Conservation (phyloP, 164 flowering plant genomes). For the Buxus sempervirens region DNA sequence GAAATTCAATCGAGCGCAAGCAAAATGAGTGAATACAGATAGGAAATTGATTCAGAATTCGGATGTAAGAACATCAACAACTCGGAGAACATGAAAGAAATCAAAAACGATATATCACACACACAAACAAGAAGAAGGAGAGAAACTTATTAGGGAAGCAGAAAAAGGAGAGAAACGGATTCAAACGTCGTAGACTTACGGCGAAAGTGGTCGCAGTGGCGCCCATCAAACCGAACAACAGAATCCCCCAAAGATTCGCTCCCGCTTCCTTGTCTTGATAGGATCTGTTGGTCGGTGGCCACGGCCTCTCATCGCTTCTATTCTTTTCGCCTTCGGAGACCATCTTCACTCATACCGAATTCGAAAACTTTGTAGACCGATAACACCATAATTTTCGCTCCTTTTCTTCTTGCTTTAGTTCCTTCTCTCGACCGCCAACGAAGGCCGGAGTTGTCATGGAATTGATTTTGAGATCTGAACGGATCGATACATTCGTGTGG, state of each 20-base stretch:
- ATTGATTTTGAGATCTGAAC: no score
- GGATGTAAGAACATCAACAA: no score
- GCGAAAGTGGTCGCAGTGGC: constrained; percentile 75
- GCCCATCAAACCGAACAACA: constrained; percentile 61
- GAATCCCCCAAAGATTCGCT: constrained; percentile 56
- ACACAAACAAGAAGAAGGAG: background rate
- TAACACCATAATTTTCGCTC: background rate
- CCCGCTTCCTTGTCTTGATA: constrained; percentile 26
- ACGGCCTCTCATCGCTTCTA: constrained; percentile 6
- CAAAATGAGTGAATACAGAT: no score
- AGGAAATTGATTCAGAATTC: no score
- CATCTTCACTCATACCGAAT: constrained; percentile 1
- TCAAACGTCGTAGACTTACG: constrained; percentile 22
- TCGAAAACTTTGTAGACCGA: background rate
- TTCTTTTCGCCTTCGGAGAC: constrained; percentile 10
- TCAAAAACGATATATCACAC: no score
- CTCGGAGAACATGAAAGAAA: no score
- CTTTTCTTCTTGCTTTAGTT: no score
- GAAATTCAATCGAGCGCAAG: background rate
- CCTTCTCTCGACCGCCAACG: background rate
- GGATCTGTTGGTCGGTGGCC: constrained; percentile 21
- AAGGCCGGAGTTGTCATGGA: background rate
- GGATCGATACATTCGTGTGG: no score
- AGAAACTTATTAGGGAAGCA: background rate
- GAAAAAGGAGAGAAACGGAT: background rate